Evolutionary conservation across 1,284 basidiomycete genomes (phyloP).

Genomic region (Puccinia coronata): DNA sequence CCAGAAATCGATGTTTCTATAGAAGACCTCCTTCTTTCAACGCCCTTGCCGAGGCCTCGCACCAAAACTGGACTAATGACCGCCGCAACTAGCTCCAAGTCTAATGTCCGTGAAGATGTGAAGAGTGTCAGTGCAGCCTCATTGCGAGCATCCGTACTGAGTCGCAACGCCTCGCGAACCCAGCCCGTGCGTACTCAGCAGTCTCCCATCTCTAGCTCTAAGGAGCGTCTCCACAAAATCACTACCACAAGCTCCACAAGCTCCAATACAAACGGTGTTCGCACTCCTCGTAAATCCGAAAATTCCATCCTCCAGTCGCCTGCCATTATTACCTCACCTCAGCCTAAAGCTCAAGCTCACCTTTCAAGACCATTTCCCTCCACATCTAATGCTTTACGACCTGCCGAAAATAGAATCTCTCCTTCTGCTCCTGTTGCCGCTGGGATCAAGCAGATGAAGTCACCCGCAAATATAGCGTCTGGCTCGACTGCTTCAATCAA

Average conservation of each 20-base stretch:
- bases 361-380: neutral
- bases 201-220: conserved; percentile 18
- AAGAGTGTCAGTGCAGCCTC: conserved; percentile 33
- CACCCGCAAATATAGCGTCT: neutral
- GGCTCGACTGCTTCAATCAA: conserved; percentile 21
- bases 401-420: conserved; percentile 9
- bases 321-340: neutral
- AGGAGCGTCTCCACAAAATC: no score
- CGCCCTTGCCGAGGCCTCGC: conserved; percentile 52
- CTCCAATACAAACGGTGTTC: conserved; percentile 6
- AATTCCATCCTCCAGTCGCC: neutral
- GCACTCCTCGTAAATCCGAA: neutral
- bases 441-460: neutral
- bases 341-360: neutral
- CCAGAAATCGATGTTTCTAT: conserved; percentile 77
- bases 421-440: neutral
- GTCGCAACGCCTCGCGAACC: conserved; percentile 41
- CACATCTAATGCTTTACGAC: neutral
- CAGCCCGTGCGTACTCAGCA: neutral
- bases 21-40: conserved; percentile 67
- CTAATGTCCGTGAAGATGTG: neutral
- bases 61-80: conserved; percentile 32
- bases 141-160: conserved; percentile 40
- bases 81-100: conserved; percentile 9
- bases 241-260: neutral